Conservation (phyloP, 371 early-diverging fungal genomes). For the Mortierella sp. region DNA sequence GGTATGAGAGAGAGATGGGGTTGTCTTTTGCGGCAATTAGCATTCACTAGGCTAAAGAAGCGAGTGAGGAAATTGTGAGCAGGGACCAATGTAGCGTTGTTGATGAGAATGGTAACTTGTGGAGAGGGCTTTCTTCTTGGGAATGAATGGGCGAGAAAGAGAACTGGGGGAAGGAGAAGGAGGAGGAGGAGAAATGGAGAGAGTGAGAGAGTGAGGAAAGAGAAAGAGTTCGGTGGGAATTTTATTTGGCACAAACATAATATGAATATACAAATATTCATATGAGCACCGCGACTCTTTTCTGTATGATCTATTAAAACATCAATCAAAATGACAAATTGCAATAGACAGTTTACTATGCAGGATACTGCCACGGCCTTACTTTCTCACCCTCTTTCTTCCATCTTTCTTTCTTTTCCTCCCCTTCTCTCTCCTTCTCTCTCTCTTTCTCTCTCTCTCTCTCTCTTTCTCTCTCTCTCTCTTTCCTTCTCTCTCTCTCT, state of each 20-base stretch:
- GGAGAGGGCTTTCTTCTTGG: background rate
- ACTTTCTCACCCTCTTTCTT: too few species aligned
- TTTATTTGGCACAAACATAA: background rate
- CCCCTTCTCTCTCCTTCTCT: background rate
- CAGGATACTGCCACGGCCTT: too few species aligned
- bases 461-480: background rate
- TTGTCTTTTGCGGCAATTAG: background rate
- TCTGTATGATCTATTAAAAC: too few species aligned
- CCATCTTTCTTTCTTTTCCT: background rate
- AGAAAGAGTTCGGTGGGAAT: background rate
- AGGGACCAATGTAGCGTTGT: background rate
- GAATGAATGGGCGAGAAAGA: background rate
- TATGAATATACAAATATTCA: background rate
- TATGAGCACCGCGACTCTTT: too few species aligned
- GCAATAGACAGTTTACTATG: too few species aligned
- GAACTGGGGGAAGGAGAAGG: background rate
- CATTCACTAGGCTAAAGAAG: background rate
- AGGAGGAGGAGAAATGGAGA: slow-evolving; percentile 1
- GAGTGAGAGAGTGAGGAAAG: slow-evolving; percentile 8
- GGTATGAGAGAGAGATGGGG: background rate
- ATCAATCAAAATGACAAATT: too few species aligned
- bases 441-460: background rate
- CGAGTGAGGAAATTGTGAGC: background rate
- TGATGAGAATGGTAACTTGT: background rate
- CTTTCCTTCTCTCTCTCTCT: background rate